Evolutionary conservation across 108 stramenopile species (phyloP).

Genomic region (Seminavis robusta): DNA sequence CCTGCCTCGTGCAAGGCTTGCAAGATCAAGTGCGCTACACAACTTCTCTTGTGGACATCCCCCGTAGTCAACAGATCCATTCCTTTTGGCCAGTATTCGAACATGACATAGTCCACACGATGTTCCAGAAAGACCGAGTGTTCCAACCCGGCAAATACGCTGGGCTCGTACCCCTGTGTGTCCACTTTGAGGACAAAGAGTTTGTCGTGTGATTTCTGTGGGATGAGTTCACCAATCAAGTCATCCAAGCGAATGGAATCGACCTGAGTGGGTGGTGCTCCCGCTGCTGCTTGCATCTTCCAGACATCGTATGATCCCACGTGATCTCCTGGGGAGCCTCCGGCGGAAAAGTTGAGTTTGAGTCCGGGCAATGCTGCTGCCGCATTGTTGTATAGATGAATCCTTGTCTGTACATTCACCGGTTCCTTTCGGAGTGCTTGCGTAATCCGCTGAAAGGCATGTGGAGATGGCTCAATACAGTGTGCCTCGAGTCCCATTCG

Average conservation of each 20-base stretch:
- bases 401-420: slow-evolving; percentile 1
- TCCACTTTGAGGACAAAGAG: slow-evolving; percentile 26
- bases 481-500: slow-evolving; percentile 11
- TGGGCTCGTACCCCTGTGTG: slow-evolving; percentile 37
- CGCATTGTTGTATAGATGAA: slow-evolving; percentile 19
- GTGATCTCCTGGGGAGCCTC: slow-evolving; percentile 24
- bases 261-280: not conserved
- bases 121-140: too few species aligned
- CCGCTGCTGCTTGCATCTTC: slow-evolving; percentile 16
- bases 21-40: not conserved
- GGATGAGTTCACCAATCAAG: not conserved
- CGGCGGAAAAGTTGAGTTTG: slow-evolving; percentile 4
- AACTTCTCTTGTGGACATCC: not conserved
- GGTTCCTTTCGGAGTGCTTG: not conserved
- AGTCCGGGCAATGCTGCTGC: not conserved
- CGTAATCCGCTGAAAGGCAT: slow-evolving; percentile 11
- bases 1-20: not conserved
- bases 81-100: slow-evolving; percentile 28
- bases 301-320: slow-evolving; percentile 18
- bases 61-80: slow-evolving; percentile 19
- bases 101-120: slow-evolving; percentile 18
- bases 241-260: slow-evolving; percentile 4
- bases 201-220: not conserved
- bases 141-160: slow-evolving; percentile 20
- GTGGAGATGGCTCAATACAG: slow-evolving; percentile 27